These are phyloP conservation scores for Chrysosporium queenslandicum DNA, from an alignment of 2,329 filamentous ascomycete genomes.

Conservation along the genomic window DNA sequence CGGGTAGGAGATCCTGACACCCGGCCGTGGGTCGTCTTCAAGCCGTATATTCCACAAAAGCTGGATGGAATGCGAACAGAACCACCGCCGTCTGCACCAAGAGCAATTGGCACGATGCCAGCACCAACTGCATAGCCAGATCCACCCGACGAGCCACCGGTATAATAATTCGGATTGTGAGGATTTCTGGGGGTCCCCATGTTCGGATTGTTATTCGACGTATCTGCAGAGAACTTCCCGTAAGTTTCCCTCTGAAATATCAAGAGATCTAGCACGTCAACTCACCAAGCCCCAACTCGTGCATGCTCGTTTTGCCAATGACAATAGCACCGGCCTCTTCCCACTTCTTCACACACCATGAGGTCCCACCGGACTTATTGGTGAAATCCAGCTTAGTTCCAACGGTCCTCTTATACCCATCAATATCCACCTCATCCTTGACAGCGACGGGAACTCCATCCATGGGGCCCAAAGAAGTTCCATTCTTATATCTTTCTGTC, in stretches of 20 bases:
- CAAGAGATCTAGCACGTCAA: slow-evolving; percentile 8
- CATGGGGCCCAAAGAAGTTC: slow-evolving; percentile 55
- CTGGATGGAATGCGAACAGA: slow-evolving; percentile 62
- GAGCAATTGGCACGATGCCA: slow-evolving; percentile 60
- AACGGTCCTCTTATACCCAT: slow-evolving; percentile 57
- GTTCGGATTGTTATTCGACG: slow-evolving; percentile 69
- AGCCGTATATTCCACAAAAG: slow-evolving; percentile 71
- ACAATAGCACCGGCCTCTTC: slow-evolving; percentile 65
- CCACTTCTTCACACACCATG: slow-evolving; percentile 61
- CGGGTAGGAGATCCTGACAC: slow-evolving; percentile 50
- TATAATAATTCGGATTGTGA: slow-evolving; percentile 65
- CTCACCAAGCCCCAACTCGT: slow-evolving; percentile 62
- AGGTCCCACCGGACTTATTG: slow-evolving; percentile 44
- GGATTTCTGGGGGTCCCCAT: slow-evolving; percentile 70
- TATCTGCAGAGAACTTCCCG: slow-evolving; percentile 41
- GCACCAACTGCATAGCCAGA: slow-evolving; percentile 59
- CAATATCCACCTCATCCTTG: slow-evolving; percentile 68
- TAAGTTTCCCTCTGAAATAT: neutral
- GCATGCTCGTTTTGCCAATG: slow-evolving; percentile 69
- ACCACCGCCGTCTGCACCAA: slow-evolving; percentile 68
- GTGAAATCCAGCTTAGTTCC: slow-evolving; percentile 55
- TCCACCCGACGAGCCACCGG: slow-evolving; percentile 71
- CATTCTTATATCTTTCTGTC: slow-evolving; percentile 59
- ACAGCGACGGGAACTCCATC: slow-evolving; percentile 76
- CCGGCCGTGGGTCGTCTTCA: slow-evolving; percentile 69